A percentile compares a stretch with the other conserved stretches of the same genome.
phyloP scores from a whole-genome alignment of 805 yeast genomes.

The Wickerhamomyces bovis region DNA sequence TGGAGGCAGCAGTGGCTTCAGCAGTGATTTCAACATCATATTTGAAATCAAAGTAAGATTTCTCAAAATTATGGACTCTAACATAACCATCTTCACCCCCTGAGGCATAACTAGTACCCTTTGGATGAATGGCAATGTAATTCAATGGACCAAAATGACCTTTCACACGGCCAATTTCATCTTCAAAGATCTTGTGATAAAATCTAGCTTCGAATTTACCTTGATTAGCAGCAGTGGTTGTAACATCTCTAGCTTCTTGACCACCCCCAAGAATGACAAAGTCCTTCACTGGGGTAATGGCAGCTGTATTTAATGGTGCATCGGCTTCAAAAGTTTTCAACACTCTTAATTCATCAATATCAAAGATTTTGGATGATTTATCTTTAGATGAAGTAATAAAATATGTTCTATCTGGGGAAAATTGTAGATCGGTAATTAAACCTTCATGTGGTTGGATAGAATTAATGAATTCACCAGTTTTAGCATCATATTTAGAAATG shows the following conservation, averaged over 20 bases:
- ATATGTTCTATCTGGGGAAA: slow-evolving; percentile 79
- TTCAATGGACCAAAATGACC: slow-evolving; percentile 99
- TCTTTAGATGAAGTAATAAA: slow-evolving; percentile 93
- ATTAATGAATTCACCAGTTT: slow-evolving; percentile 62
- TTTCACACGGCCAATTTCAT: slow-evolving; percentile 93
- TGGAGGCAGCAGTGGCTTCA: slow-evolving; percentile 28
- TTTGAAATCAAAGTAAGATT: slow-evolving; percentile 86
- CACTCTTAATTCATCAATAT: slow-evolving; percentile 66
- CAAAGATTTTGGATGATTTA: slow-evolving; percentile 71
- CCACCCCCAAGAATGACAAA: slow-evolving; percentile 96
- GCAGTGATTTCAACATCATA: slow-evolving; percentile 88
- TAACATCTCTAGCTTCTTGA: slow-evolving; percentile 97
- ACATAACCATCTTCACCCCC: slow-evolving; percentile 99
- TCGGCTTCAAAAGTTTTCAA: slow-evolving; percentile 78
- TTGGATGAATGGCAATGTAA: slow-evolving; percentile 89
- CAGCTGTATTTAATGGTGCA: slow-evolving; percentile 92
- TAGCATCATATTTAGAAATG: slow-evolving; percentile 72
- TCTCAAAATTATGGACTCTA: slow-evolving; percentile 90
- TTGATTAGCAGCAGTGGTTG: slow-evolving; percentile 89
- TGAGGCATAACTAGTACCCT: slow-evolving; percentile 87
- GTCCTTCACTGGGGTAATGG: slow-evolving; percentile 89
- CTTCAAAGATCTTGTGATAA: slow-evolving; percentile 90
- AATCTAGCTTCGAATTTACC: slow-evolving; percentile 97
- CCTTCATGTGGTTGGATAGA: slow-evolving; percentile 67
- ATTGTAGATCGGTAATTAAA: slow-evolving; percentile 83